Conservation (phyloP, 2,329 filamentous ascomycete species). For the Cladosporium sp. region DNA sequence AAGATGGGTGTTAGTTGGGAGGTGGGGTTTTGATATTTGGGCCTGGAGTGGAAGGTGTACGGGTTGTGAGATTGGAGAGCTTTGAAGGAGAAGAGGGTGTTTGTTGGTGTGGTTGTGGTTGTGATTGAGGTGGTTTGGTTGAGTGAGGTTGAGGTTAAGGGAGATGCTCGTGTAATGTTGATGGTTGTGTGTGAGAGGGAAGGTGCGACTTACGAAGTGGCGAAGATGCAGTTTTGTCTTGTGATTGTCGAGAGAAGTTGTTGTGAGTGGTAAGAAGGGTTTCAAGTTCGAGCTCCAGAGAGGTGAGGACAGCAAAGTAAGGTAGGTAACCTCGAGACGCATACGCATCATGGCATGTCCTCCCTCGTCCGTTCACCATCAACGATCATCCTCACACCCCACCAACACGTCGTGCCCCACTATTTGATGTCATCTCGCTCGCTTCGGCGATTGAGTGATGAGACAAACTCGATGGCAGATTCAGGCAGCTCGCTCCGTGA, state of each 20-base stretch:
- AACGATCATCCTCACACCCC: conserved; percentile 8
- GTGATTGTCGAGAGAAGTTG: background rate
- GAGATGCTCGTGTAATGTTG: background rate
- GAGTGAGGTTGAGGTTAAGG: background rate
- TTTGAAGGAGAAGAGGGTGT: background rate
- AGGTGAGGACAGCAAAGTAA: conserved; percentile 1
- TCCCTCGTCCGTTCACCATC: background rate
- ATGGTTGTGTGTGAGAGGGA: background rate
- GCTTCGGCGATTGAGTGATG: conserved; percentile 6
- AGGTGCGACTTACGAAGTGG: background rate
- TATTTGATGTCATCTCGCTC: conserved; percentile 11
- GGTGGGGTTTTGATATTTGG: background rate
- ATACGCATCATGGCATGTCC: conserved; percentile 1
- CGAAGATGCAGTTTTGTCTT: background rate
- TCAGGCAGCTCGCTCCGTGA: background rate
- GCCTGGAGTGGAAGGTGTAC: background rate
- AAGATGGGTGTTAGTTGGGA: background rate
- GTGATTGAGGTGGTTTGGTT: background rate
- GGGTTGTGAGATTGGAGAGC: background rate
- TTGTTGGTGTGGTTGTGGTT: background rate
- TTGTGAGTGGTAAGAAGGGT: background rate
- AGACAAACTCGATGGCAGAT: background rate
- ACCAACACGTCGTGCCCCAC: conserved; percentile 12
- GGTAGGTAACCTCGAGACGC: background rate
- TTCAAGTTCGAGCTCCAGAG: background rate